phyloP scores from a whole-genome alignment of 495 filamentous ascomycete species.

The Aspergillus conjunctus region DNA sequence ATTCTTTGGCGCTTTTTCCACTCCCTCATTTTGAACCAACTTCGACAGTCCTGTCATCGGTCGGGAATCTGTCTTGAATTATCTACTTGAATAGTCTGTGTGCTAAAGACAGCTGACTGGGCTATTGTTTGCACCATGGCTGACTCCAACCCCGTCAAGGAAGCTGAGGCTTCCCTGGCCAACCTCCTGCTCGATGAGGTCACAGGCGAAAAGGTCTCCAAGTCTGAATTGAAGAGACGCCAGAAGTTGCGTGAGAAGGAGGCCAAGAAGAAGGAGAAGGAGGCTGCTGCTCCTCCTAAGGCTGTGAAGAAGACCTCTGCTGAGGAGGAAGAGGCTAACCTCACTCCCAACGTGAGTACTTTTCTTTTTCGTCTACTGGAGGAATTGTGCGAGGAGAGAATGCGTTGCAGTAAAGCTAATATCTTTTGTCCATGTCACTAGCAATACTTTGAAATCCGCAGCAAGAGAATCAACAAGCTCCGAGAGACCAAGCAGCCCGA shows the following conservation, averaged over 20 bases:
- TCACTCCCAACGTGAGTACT: conserved; percentile 82
- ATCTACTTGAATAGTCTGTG: conserved; percentile 9
- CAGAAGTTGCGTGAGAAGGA: conserved; percentile 88
- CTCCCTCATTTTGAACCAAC: conserved; percentile 33
- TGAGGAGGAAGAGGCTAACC: conserved; percentile 70
- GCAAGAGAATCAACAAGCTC: conserved; percentile 80
- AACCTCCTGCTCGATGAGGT: conserved; percentile 82
- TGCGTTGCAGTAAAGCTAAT: conserved; percentile 20
- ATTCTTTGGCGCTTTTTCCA: conserved; percentile 36
- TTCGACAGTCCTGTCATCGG: conserved; percentile 18
- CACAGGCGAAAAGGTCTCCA: conserved; percentile 82
- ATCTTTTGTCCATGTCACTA: conserved; percentile 30
- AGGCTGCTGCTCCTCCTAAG: conserved; percentile 69
- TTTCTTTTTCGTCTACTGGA: not conserved
- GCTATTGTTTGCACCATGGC: conserved; percentile 39
- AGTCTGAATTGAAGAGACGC: conserved; percentile 92
- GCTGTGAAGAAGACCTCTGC: conserved; percentile 68
- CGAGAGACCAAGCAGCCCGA: conserved; percentile 77
- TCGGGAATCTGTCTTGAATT: conserved; percentile 7
- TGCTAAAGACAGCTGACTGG: conserved; percentile 1
- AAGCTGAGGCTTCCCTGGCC: conserved; percentile 64
- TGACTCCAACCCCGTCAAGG: conserved; percentile 51
- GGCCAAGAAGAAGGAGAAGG: conserved; percentile 84
- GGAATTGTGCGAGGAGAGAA: not conserved
- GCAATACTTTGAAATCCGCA: conserved; percentile 99